phyloP scores from a whole-genome alignment of 371 early-diverging fungal species.

The Actinomortierella ambigua region DNA sequence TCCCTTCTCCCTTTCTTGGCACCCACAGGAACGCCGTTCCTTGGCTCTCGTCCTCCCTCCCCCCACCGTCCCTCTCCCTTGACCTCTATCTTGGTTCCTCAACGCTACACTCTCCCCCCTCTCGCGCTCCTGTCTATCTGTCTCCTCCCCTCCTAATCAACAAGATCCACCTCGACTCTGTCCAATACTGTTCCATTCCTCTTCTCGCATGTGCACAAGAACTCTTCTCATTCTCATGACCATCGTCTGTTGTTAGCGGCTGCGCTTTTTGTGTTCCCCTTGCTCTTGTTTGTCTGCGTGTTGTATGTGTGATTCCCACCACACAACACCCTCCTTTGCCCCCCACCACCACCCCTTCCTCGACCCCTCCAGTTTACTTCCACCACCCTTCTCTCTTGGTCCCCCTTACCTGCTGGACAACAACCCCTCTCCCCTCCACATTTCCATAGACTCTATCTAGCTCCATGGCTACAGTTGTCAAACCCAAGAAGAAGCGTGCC shows the following conservation, averaged over 20 bases:
- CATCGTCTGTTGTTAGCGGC: too few species aligned
- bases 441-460: neutral
- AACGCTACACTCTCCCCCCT: neutral
- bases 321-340: neutral
- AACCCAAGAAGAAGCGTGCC: slow-evolving; percentile 45
- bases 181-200: neutral
- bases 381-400: neutral
- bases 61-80: too few species aligned
- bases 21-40: too few species aligned
- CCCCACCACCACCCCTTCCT: slow-evolving; percentile 1
- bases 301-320: too few species aligned
- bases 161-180: neutral
- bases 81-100: neutral
- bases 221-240: too few species aligned
- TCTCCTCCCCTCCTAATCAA: neutral
- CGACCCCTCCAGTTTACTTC: neutral
- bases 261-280: too few species aligned
- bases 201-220: too few species aligned
- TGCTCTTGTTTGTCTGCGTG: too few species aligned
- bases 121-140: neutral
- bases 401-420: too few species aligned
- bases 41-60: too few species aligned
- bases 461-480: slow-evolving; percentile 24
- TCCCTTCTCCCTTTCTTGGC: neutral
- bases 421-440: neutral